Evolutionary conservation across 2,329 filamentous ascomycete species (phyloP), one percentile per base, ranked within the genome.

Genomic region (Fusarium drepaniforme): DNA sequence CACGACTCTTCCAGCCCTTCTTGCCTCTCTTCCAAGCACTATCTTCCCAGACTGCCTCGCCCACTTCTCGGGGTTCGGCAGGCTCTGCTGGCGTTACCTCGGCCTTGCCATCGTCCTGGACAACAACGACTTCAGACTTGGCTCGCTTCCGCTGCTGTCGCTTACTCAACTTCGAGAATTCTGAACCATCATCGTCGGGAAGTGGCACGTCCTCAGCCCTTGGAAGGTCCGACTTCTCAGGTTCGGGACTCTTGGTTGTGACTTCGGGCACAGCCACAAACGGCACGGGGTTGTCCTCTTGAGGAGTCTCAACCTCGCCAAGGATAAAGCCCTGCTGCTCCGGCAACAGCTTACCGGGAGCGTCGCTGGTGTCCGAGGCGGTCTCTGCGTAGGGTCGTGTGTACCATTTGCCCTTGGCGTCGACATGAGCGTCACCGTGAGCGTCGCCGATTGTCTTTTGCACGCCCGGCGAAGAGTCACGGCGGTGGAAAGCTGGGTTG

Each of bases 401-500:
- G 75, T 91, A 91, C 67, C 84, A 78, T n/a, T 75, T 71, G 66
- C 80, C 80, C 40, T 80, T 79, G 3, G 81, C 72, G 51, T 88
- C 88, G 28, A 44, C 37, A 40, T 75, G 73, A 16, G 75, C 72
- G 66, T 83, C 81, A 4, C 82, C 37, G 38, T 75, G 73, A 12
- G 75, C 73, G 66, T 83, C 81, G 3, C 82, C 81, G 25, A 78
- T 80, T 7, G 82, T 77, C 61, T 89, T 88, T 73, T 90, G 88
- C 5, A 90, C 89, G 6, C 89, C 88, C 5, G 91, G 90, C 9
- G 92, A 90, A 1, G 91, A 93, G 64, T 90, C 88, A 33, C 92
- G 90, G 61, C 86, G 88, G 73, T 90, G 90, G 77, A 91, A 94
- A 2, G 82, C 84, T 0, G 90, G 89, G 75, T 94, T 88, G 56